phyloP scores from a whole-genome alignment of 2,329 filamentous ascomycete species.

The Arachnomyces sp. region DNA sequence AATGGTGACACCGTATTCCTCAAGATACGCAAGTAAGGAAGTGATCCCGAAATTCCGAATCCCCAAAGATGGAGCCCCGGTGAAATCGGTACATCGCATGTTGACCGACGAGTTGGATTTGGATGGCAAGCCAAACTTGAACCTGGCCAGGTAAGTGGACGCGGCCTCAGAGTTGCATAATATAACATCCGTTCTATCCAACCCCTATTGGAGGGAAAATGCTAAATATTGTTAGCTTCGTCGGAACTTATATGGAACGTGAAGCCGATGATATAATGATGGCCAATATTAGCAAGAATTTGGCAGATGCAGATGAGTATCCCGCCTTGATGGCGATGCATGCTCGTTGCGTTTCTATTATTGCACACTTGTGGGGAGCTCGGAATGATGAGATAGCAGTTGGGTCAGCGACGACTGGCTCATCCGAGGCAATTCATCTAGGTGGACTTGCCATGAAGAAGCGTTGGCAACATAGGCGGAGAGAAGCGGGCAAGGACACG shows the following conservation, averaged over 20 bases:
- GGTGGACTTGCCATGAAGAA: slow-evolving; percentile 67
- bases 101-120: slow-evolving; percentile 57
- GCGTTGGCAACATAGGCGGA: slow-evolving; percentile 61
- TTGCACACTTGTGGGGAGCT: slow-evolving; percentile 59
- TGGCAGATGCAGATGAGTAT: slow-evolving; percentile 63
- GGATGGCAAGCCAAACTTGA: slow-evolving; percentile 60
- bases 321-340: slow-evolving; percentile 56
- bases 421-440: slow-evolving; percentile 63
- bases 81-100: slow-evolving; percentile 59
- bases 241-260: slow-evolving; percentile 64
- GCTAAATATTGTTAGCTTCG: slow-evolving; percentile 45
- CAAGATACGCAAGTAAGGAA: slow-evolving; percentile 24
- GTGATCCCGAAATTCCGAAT: slow-evolving; percentile 28
- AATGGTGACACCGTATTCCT: slow-evolving; percentile 25
- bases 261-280: slow-evolving; percentile 58
- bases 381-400: slow-evolving; percentile 57
- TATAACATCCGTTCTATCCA: neutral
- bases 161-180: neutral
- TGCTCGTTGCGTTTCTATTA: slow-evolving; percentile 60
- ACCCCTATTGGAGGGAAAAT: neutral
- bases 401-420: slow-evolving; percentile 63
- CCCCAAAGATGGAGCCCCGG: slow-evolving; percentile 26
- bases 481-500: slow-evolving; percentile 54
- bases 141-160: slow-evolving; percentile 48
- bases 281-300: slow-evolving; percentile 63